Percentiles rank a stretch among this genome's conserved stretches.
Evolutionary conservation across 345 rosid species (phyloP).

Genomic region (Salix viminalis): DNA sequence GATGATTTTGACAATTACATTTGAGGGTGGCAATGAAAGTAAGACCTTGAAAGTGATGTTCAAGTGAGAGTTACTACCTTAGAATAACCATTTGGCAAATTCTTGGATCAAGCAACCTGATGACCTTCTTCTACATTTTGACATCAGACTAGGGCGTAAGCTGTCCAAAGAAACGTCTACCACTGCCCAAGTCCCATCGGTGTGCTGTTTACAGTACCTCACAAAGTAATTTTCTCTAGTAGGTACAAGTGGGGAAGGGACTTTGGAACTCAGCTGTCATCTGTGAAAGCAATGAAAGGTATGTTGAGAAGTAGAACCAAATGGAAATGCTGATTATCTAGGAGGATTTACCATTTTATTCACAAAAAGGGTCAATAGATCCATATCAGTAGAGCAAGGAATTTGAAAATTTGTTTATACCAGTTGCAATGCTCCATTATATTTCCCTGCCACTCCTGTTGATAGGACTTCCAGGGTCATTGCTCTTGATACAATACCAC

Average conservation of each 20-base stretch:
- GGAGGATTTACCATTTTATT: neutral
- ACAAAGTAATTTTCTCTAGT: constrained; percentile 79
- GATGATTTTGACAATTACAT: neutral
- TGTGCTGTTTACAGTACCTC: constrained; percentile 85
- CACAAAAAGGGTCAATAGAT: neutral
- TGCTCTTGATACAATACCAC: constrained; percentile 85
- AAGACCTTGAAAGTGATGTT: neutral
- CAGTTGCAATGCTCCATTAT: constrained; percentile 97
- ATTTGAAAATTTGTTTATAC: constrained; percentile 28
- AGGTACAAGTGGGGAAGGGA: constrained; percentile 83
- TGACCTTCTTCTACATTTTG: constrained; percentile 73
- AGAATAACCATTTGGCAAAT: constrained; percentile 86
- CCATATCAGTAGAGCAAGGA: neutral
- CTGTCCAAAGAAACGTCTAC: constrained; percentile 89
- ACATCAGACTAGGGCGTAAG: constrained; percentile 40
- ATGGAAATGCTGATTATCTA: neutral
- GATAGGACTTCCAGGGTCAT: constrained; percentile 89
- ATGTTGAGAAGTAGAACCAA: neutral
- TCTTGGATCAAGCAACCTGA: constrained; percentile 93
- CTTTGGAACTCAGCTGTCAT: constrained; percentile 93
- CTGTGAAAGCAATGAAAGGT: constrained; percentile 24
- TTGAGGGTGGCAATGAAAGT: neutral
- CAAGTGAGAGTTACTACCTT: constrained; percentile 43
- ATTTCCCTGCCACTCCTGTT: constrained; percentile 96
- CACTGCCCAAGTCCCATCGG: constrained; percentile 81